These are phyloP conservation scores for Yarrowia sp. DNA, from an alignment of 805 yeast species.

Conservation along the genomic window DNA sequence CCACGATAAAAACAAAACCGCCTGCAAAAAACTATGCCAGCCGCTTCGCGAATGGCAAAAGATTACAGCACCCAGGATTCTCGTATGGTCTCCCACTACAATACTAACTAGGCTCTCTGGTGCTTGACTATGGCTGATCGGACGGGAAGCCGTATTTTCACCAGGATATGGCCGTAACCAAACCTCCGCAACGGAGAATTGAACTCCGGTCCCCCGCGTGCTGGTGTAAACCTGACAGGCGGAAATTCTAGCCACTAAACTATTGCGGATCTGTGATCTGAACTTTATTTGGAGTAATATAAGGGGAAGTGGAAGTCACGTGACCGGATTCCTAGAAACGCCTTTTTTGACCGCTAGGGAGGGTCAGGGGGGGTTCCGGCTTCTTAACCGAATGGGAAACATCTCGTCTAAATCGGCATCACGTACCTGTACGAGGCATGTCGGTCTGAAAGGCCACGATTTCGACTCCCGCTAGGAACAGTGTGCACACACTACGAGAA, in stretches of 20 bases:
- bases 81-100: slow-evolving; percentile 38
- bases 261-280: slow-evolving; percentile 43
- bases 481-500: too few species aligned
- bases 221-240: slow-evolving; percentile 48
- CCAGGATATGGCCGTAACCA: slow-evolving; percentile 38
- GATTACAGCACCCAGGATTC: slow-evolving; percentile 37
- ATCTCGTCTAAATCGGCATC: too few species aligned
- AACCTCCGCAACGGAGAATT: slow-evolving; percentile 38
- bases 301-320: background rate
- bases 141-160: slow-evolving; percentile 38
- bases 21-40: background rate
- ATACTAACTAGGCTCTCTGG: slow-evolving; percentile 37
- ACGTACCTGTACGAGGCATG: too few species aligned
- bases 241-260: slow-evolving; percentile 54
- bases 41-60: background rate
- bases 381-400: too few species aligned
- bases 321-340: too few species aligned
- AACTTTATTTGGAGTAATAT: background rate
- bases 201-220: slow-evolving; percentile 39
- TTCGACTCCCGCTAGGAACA: too few species aligned
- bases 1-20: too few species aligned
- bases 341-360: too few species aligned
- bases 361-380: too few species aligned
- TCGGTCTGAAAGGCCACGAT: too few species aligned
- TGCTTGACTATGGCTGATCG: slow-evolving; percentile 38